Base-by-base conservation (phyloP, 495 filamentous ascomycete genomes). In the Aspergillus steynii region DNA sequence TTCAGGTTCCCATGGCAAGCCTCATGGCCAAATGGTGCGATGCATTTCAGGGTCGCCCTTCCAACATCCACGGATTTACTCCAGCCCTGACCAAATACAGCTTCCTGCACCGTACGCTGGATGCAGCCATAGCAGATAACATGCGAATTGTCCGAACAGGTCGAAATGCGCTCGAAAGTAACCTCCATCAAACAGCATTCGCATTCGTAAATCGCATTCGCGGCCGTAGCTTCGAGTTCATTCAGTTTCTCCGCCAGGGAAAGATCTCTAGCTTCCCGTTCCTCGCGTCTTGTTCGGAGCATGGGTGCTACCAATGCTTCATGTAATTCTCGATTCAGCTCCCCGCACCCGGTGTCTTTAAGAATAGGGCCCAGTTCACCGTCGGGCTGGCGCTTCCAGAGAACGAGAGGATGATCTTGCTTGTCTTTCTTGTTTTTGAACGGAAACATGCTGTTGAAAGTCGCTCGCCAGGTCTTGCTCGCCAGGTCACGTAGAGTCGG, bases 1-100 rank as follows among this genome's bases (percentile, higher is more conserved):
- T 87, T 80, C 45, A 99, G 83, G 68, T 79, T 83, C 42, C 93
- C 92, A n/a, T 79, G 64, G 62, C 95, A 99, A n/a, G 72, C 74
- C 0, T 86, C 85, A 42, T 77, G 73, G 12, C 79, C 75, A 47
- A 83, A 83, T 1, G 88, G 90, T 20, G 93, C 91, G 27, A 95
- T 80, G 70, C 95, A 99, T 53, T 88, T 83, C 47, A 99, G 79
- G 5, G 88, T 88, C 31, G 89, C 88, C 31, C 77, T 84, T 56
- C 86, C 82, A 51, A 83, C 70, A 61, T 95, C 80, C 55, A 97
- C 86, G 59, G 83, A 93, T n/a, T 88, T 84, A 56, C 83, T 82
- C 93, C 92, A 96, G 37, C 91, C 90, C 69, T 99, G 95, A 0
- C 95, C 95, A 73, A 94, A 99, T 0, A 99, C 71, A 7, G 92